Base-by-base conservation (phyloP, 2,329 filamentous ascomycete species). In the Aspergillus felis region DNA sequence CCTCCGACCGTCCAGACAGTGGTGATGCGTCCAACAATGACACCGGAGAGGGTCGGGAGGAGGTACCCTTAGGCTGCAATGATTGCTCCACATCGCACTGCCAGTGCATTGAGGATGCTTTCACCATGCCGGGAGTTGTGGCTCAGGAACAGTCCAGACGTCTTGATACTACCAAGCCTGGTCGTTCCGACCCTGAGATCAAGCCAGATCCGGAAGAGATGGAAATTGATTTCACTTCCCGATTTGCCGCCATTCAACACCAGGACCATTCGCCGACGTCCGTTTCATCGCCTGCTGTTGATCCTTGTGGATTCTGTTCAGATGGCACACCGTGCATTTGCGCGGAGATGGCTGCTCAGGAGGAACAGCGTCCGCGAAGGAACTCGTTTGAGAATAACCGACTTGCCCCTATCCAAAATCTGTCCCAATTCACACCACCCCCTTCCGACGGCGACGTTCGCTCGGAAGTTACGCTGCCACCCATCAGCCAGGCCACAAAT, bases 261-360 rank as follows among this genome's bases (percentile, higher is more conserved):
- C 64, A 70, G 63, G 63, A 64, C 29, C 58, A 63, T 48, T 56
- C 59, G 32, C 57, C 56, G 50, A 50, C 62, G 61, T 42, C 67
- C 63, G 61, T 73, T 70, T 61, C 75, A 67, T 64, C 74, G 61
- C 49, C 71, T 22, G 68, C 74, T n/a, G 77, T 84, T 60, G 90
- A 93, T 65, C 83, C 84, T 22, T 94, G 90, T 71, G 90, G 90
- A 6, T 94, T 94, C 76, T 94, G 90, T 74, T 85, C 87, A 60
- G 89, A 92, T 58, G 89, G 89, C 4, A 92, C 88, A 0, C 90
- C 90, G 65, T 94, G 90, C 68, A 86, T 92, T 63, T 94, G 90
- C 72, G 90, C 89, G 25, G 90, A 92, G 63, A 79, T 82, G 74
- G 76, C 77, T 3, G 76, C 76, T 7, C 78, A 79, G 57, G 71